A percentile compares a stretch with the other conserved stretches of the same genome.
Evolutionary conservation across 192 early-diverging fungal genomes (phyloP).

Genomic region (Diversispora epigaea): DNA sequence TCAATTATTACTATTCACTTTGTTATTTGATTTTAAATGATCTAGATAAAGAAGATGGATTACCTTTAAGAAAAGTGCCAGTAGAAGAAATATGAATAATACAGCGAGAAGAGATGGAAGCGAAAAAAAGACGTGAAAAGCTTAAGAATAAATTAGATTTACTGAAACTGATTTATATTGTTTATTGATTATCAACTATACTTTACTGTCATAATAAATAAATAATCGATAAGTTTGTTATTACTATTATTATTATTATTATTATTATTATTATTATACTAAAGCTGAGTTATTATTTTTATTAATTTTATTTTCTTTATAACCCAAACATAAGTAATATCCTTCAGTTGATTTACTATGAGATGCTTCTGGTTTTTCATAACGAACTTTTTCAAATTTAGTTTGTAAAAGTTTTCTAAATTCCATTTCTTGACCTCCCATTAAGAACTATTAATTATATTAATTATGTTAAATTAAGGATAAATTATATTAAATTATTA

Average conservation of each 20-base stretch:
- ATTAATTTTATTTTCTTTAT: conserved; percentile 13
- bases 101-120: conserved; percentile 77
- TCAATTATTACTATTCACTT: not conserved
- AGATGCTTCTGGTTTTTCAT: conserved; percentile 72
- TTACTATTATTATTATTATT: no score
- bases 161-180: conserved; percentile 49
- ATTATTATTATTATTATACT: not conserved
- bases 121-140: conserved; percentile 69
- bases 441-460: conserved; percentile 47
- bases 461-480: not conserved
- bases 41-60: conserved; percentile 71
- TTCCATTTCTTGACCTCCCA: conserved; percentile 59
- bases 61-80: conserved; percentile 73
- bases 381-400: conserved; percentile 54
- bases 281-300: no score
- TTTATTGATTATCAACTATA: no score
- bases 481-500: not conserved
- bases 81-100: conserved; percentile 73
- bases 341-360: conserved; percentile 68
- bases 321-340: conserved; percentile 66
- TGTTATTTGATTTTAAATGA: conserved; percentile 47
- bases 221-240: no score
- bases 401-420: conserved; percentile 45
- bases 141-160: conserved; percentile 68
- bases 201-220: no score